These are phyloP conservation scores for Basidiobolus heterosporus DNA, from an alignment of 371 early-diverging fungal species.

Conservation along the genomic window DNA sequence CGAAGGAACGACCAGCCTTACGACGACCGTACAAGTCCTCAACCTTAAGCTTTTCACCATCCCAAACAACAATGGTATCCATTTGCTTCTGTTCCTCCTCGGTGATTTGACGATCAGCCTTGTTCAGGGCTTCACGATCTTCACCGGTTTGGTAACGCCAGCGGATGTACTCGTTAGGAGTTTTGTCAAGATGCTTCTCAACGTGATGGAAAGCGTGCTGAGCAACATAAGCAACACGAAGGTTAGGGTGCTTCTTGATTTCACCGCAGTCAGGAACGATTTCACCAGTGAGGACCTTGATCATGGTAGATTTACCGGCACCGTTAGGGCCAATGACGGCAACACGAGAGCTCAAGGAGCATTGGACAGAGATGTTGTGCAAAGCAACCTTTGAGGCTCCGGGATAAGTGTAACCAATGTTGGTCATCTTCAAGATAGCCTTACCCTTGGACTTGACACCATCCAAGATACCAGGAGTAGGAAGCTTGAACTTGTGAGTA, in stretches of 20 bases:
- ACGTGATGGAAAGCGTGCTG: slow-evolving; percentile 69
- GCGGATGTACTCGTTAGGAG: slow-evolving; percentile 49
- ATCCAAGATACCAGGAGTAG: slow-evolving; percentile 53
- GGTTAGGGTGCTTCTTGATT: slow-evolving; percentile 56
- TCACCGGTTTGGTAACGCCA: slow-evolving; percentile 55
- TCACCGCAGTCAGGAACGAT: slow-evolving; percentile 25
- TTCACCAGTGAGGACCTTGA: slow-evolving; percentile 46
- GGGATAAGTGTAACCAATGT: slow-evolving; percentile 48
- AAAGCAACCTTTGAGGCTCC: slow-evolving; percentile 30
- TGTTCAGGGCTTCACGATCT: slow-evolving; percentile 44
- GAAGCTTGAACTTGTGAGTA: slow-evolving; percentile 37
- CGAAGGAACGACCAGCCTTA: slow-evolving; percentile 48
- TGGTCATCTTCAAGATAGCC: slow-evolving; percentile 44
- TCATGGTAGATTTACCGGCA: slow-evolving; percentile 45
- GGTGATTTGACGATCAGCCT: slow-evolving; percentile 35
- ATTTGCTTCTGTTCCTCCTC: slow-evolving; percentile 46
- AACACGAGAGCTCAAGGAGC: slow-evolving; percentile 47
- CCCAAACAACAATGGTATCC: slow-evolving; percentile 37
- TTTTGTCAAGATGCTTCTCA: slow-evolving; percentile 43
- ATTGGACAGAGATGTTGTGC: slow-evolving; percentile 35
- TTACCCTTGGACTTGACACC: slow-evolving; percentile 59
- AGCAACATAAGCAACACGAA: slow-evolving; percentile 59
- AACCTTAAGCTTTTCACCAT: slow-evolving; percentile 41
- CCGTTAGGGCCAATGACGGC: slow-evolving; percentile 48
- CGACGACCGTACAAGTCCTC: slow-evolving; percentile 44